Percentiles rank a stretch among this genome's conserved stretches.
Evolutionary conservation across 2,329 filamentous ascomycete species (phyloP).

Genomic region (Pezicula rhizophila): DNA sequence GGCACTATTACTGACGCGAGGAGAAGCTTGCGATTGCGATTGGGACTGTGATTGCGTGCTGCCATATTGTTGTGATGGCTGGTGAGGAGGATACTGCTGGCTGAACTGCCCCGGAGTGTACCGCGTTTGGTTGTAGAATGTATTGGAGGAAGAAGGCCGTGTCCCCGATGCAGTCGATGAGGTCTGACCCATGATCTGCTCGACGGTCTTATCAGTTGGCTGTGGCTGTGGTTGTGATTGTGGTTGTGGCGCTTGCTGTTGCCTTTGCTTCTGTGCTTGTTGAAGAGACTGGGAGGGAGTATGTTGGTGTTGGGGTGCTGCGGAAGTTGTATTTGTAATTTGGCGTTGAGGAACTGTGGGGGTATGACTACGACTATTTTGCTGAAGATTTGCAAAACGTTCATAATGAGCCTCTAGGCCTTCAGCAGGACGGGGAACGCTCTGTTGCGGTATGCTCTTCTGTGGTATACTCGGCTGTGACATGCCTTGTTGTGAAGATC

Average conservation of each 20-base stretch:
- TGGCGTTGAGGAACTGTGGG: constrained; percentile 18
- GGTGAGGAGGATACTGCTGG: constrained; percentile 26
- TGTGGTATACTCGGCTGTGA: too few species aligned
- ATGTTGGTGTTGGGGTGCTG: constrained; percentile 15
- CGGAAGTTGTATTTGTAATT: constrained; percentile 16
- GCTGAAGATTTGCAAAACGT: constrained; percentile 22
- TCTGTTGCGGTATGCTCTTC: constrained; percentile 4
- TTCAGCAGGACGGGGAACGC: constrained; percentile 21
- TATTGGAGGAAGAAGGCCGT: constrained; percentile 11
- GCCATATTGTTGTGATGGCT: constrained; percentile 23
- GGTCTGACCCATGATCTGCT: constrained; percentile 19
- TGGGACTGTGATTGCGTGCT: background rate
- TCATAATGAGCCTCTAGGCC: constrained; percentile 28
- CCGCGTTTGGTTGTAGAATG: constrained; percentile 21
- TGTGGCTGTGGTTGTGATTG: constrained; percentile 8
- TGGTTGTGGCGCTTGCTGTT: constrained; percentile 14
- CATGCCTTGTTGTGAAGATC: constrained; percentile 11
- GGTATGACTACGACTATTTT: constrained; percentile 22
- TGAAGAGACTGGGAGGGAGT: constrained; percentile 16
- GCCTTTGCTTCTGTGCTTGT: constrained; percentile 20
- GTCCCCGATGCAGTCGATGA: constrained; percentile 10
- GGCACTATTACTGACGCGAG: constrained; percentile 21
- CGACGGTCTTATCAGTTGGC: constrained; percentile 19
- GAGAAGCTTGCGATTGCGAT: constrained; percentile 20
- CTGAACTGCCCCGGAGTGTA: constrained; percentile 13